These are phyloP conservation scores for Medicago truncatula DNA, from an alignment of 306 rosid genomes.

Conservation along the genomic window MtrunA17r5.0-ANR NC_053045.1:44444501-44445000, in stretches of 20 bases:
- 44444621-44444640: background rate
- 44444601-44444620: slow-evolving; percentile 63
- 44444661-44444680: background rate
- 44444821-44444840: slow-evolving; percentile 72
- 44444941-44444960: slow-evolving; percentile 64
- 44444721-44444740: slow-evolving; percentile 55
- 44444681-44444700: too few relatives aligned
- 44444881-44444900: slow-evolving; percentile 80
- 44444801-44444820: slow-evolving; percentile 67
- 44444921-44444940: slow-evolving; percentile 54
- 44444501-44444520: slow-evolving; percentile 56
- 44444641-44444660: background rate
- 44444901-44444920: slow-evolving; percentile 61
- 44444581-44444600: slow-evolving; percentile 55
- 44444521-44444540: slow-evolving; percentile 59
- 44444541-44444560: slow-evolving; percentile 52
- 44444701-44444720: background rate
- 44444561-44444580: slow-evolving; percentile 64
- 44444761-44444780: slow-evolving; percentile 62
- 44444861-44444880: slow-evolving; percentile 61
- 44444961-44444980: background rate
- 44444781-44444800: slow-evolving; percentile 74
- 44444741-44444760: slow-evolving; percentile 66
- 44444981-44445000: background rate
- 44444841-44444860: slow-evolving; percentile 55